Evolutionary conservation across 495 filamentous ascomycete genomes (phyloP).

Genomic region (Aspergillus bridgeri): DNA sequence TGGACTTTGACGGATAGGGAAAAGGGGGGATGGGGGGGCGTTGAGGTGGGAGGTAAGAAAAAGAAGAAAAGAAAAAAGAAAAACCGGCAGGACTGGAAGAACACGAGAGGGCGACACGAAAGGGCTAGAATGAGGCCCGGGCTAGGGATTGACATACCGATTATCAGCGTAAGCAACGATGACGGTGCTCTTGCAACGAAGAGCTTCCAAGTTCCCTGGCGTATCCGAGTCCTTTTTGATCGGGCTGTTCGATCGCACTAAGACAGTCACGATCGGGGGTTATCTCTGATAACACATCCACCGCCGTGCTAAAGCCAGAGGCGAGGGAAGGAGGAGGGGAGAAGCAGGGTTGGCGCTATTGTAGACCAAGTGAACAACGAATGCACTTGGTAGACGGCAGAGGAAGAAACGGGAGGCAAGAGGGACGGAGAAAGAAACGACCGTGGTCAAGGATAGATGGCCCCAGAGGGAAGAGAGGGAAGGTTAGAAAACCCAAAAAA

Average conservation of each 20-base stretch:
- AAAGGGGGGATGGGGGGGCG: not conserved
- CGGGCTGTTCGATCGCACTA: not conserved
- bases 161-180: not conserved
- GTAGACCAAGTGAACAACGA: not conserved
- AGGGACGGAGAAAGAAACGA: not conserved
- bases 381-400: not conserved
- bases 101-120: not conserved
- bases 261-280: slow-evolving; percentile 19
- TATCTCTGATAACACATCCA: slow-evolving; percentile 20
- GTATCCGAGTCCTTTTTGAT: not conserved
- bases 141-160: not conserved
- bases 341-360: not conserved
- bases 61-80: not conserved
- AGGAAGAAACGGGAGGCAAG: not conserved
- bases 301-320: not conserved
- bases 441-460: too few species aligned
- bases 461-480: not conserved
- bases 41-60: not conserved
- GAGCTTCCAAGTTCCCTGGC: not conserved
- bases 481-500: too few species aligned
- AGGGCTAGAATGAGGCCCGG: not conserved
- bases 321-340: slow-evolving; percentile 2
- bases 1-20: not conserved
- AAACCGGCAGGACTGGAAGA: not conserved
- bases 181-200: not conserved